A percentile compares a stretch with the other conserved stretches of the same genome.
phyloP scores from a whole-genome alignment of 768 basidiomycete genomes.

The Termitomyces sp. region DNA sequence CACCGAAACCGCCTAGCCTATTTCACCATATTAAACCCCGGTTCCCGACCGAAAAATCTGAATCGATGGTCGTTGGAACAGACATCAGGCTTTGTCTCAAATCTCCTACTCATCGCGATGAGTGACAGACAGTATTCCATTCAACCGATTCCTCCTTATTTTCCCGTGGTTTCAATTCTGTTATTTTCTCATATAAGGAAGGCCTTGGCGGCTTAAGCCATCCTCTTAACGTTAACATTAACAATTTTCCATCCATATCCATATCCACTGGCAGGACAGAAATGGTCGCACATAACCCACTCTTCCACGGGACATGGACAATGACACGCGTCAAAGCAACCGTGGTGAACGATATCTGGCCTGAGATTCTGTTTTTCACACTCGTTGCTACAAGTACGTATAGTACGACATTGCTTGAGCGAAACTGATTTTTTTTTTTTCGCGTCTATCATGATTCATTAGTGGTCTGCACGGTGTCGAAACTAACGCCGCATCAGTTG shows the following conservation, averaged over 20 bases:
- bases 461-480: slow-evolving; percentile 56
- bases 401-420: not conserved
- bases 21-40: too few species aligned
- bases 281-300: slow-evolving; percentile 43
- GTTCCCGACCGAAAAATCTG: too few species aligned
- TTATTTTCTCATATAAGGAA: too few species aligned
- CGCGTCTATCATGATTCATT: too few species aligned
- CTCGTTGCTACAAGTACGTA: slow-evolving; percentile 50
- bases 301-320: slow-evolving; percentile 44
- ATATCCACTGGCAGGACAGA: not conserved
- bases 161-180: too few species aligned
- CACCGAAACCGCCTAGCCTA: too few species aligned
- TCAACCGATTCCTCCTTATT: slow-evolving; percentile 1
- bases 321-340: slow-evolving; percentile 51
- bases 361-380: slow-evolving; percentile 58
- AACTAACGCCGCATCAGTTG: slow-evolving; percentile 43
- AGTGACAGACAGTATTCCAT: slow-evolving; percentile 11
- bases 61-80: too few species aligned
- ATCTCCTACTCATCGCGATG: slow-evolving; percentile 1
- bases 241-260: not conserved
- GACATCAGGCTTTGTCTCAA: not conserved
- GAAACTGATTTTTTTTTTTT: too few species aligned
- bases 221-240: too few species aligned
- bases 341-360: slow-evolving; percentile 63
- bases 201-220: too few species aligned